Conservation (phyloP, 495 filamentous ascomycete species). For the Durotheca rogersii region DNA sequence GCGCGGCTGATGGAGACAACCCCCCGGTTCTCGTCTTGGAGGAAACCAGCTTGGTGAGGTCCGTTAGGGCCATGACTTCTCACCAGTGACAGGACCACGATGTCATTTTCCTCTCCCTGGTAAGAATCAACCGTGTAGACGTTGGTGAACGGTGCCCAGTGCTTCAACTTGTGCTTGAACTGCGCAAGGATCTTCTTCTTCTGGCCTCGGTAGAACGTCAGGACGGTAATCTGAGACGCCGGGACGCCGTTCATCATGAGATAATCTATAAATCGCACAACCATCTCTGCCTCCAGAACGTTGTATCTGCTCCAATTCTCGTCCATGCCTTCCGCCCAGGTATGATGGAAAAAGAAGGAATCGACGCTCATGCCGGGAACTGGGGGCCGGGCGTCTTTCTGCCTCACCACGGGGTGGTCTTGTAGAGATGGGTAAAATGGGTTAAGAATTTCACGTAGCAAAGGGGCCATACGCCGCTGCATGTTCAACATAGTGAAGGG, state of each 20-base stretch:
- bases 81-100: slow-evolving; percentile 82
- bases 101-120: slow-evolving; percentile 91
- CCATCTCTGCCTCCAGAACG: slow-evolving; percentile 72
- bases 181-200: slow-evolving; percentile 59
- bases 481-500: slow-evolving; percentile 60
- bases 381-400: slow-evolving; percentile 47
- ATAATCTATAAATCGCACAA: slow-evolving; percentile 70
- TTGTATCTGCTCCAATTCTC: slow-evolving; percentile 71
- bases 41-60: slow-evolving; percentile 56
- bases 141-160: slow-evolving; percentile 56
- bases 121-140: slow-evolving; percentile 89
- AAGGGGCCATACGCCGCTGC: slow-evolving; percentile 73
- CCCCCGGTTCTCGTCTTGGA: slow-evolving; percentile 72
- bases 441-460: slow-evolving; percentile 62
- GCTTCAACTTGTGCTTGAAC: slow-evolving; percentile 52
- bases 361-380: slow-evolving; percentile 76
- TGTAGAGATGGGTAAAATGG: slow-evolving; percentile 64
- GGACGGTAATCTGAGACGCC: slow-evolving; percentile 67
- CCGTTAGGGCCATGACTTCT: slow-evolving; percentile 51
- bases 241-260: slow-evolving; percentile 65
- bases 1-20: slow-evolving; percentile 90
- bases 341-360: slow-evolving; percentile 72
- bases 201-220: slow-evolving; percentile 93
- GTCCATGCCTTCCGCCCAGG: slow-evolving; percentile 65
- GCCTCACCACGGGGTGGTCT: slow-evolving; percentile 70